Evolutionary conservation across 2,329 filamentous ascomycete species (phyloP).

Genomic region (Claviceps fusiformis): DNA sequence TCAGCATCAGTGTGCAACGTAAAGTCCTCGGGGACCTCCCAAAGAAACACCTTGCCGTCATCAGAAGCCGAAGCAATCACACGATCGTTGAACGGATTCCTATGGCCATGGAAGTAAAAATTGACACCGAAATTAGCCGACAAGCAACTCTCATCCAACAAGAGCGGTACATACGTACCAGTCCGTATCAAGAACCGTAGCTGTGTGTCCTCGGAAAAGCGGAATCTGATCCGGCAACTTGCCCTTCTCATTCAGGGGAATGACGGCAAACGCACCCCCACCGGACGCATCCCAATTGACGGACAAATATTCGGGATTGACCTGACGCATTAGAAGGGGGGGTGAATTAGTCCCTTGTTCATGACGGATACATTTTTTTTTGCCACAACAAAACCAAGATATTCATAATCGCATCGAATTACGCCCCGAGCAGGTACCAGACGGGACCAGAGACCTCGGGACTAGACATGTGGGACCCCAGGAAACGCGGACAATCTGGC

Average conservation of each 20-base stretch:
- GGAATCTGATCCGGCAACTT: slow-evolving; percentile 87
- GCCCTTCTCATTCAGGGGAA: slow-evolving; percentile 78
- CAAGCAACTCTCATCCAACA: background rate
- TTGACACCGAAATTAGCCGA: background rate
- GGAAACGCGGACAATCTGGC: too few relatives aligned
- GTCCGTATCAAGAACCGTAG: slow-evolving; percentile 90
- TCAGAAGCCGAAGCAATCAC: slow-evolving; percentile 89
- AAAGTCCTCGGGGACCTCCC: slow-evolving; percentile 85
- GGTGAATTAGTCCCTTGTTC: slow-evolving; percentile 5
- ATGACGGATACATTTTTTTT: too few relatives aligned
- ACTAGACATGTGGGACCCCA: too few relatives aligned
- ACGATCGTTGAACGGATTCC: slow-evolving; percentile 92
- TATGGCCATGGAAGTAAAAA: slow-evolving; percentile 19
- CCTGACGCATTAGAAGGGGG: slow-evolving; percentile 34
- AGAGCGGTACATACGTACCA: slow-evolving; percentile 42
- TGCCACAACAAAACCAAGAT: background rate
- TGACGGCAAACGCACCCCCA: slow-evolving; percentile 91
- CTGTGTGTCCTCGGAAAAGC: slow-evolving; percentile 90
- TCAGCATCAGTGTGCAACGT: slow-evolving; percentile 74
- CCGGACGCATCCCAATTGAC: slow-evolving; percentile 98
- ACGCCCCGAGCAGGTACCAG: too few relatives aligned
- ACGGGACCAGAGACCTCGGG: too few relatives aligned
- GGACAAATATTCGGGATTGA: slow-evolving; percentile 86
- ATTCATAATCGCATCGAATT: background rate
- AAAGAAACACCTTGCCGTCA: slow-evolving; percentile 93